Base-by-base conservation (phyloP, 257 asterid species). In the Ehretia macrophylla region DNA sequence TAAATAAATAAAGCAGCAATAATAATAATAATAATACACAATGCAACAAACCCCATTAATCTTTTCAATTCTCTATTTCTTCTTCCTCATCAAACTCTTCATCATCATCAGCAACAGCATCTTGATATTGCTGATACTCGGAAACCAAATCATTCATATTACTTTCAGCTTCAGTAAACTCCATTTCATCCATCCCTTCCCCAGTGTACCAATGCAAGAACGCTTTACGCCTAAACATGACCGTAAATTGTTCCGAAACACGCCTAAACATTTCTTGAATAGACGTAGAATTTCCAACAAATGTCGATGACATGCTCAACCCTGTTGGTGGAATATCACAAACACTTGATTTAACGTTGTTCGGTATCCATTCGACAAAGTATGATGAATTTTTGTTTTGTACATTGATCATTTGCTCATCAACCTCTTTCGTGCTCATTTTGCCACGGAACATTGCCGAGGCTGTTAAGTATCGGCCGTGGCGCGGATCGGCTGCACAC, bases 401-500 rank as follows among this genome's bases (percentile, higher is more conserved):
- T 58, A 81, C 88, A 45, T 81, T 83, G 53, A 83, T 85, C 90
- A 85, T 85, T 47, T 85, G 94, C 49, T 85, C 85, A 72, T 85
- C 93, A 14, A 84, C 93, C 38, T 84, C 88, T 21, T 85, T 85
- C 0, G 94, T 85, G 81, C 89, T 85, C 94, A 85, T 82, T 62
- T 72, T 78, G 20, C 94, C 90, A 0, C 94, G 57, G 77, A 85
- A 85, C 94, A 85, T 82, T 50, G 94, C 94, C 3, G 94, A 85
- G 20, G 94, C 90, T 0, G 87, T 85, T n/a, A 85, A 72, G 75
- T 85, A 85, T 0, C 94, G 85, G 8, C 93, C 93, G 32, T 84
- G 93, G 37, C 88, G 86, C 8, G 92, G 93, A 63, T 84, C 92
- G 8, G 88, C 92, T 5, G 88, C 92, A 39, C 92, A 84, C 92